phyloP scores from a whole-genome alignment of 164 flowering plant genomes.

The Nymphaea colorata region DNA sequence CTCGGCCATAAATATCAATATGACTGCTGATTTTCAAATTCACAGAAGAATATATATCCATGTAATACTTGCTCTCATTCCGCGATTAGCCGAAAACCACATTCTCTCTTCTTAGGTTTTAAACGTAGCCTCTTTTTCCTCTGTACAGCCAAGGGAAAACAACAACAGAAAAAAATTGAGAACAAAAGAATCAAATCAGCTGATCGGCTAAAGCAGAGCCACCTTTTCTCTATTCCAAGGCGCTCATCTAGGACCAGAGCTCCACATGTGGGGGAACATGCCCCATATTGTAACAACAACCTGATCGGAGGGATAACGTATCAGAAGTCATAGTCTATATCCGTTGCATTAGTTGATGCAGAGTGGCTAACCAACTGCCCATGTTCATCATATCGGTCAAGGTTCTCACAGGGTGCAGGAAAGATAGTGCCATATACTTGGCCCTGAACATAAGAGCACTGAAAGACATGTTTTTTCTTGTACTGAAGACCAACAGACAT shows the following conservation, averaged over 20 bases:
- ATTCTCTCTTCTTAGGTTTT: not conserved
- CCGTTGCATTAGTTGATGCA: conserved; percentile 48
- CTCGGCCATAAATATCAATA: too few relatives aligned
- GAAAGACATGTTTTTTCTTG: conserved; percentile 91
- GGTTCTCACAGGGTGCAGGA: conserved; percentile 84
- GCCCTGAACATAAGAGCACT: conserved; percentile 82
- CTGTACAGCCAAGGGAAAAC: not conserved
- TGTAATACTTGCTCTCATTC: not conserved
- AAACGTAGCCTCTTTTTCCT: not conserved
- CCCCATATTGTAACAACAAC: not conserved
- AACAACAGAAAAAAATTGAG: not conserved
- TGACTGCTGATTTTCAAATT: too few relatives aligned
- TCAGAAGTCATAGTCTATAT: conserved; percentile 68
- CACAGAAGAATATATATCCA: too few relatives aligned
- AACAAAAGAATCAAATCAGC: not conserved
- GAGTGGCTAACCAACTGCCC: conserved; percentile 46
- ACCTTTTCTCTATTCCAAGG: not conserved
- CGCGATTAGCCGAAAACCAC: not conserved
- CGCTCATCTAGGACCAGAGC: too few relatives aligned
- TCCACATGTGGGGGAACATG: not conserved
- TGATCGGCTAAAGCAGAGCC: not conserved
- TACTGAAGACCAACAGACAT: conserved; percentile 80
- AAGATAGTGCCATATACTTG: conserved; percentile 69
- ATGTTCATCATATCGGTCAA: conserved; percentile 70
- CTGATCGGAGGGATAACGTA: not conserved